phyloP scores from a whole-genome alignment of 495 filamentous ascomycete species.

The Aspergillus homomorphus region DNA sequence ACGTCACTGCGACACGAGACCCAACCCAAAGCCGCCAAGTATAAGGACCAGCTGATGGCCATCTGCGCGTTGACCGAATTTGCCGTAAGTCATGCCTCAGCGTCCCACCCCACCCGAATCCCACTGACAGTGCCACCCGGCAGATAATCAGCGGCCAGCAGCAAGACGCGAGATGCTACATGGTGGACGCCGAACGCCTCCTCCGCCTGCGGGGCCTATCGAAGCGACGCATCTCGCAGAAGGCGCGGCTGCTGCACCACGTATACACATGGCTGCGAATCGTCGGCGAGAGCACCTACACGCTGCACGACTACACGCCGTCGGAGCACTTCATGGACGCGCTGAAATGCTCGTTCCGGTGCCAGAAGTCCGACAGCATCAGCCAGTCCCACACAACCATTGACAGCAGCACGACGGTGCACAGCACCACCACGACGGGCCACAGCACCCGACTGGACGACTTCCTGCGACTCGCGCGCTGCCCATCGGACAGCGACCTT shows the following conservation, averaged over 20 bases:
- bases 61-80: constrained; percentile 31
- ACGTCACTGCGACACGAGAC: constrained; percentile 30
- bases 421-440: background rate
- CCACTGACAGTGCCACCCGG: background rate
- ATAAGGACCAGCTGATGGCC: constrained; percentile 42
- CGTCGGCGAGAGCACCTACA: constrained; percentile 37
- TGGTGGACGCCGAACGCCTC: constrained; percentile 34
- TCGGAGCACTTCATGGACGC: constrained; percentile 25
- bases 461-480: constrained; percentile 31
- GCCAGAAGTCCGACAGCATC: background rate
- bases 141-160: constrained; percentile 36
- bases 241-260: constrained; percentile 34
- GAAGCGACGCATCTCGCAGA: constrained; percentile 34
- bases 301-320: constrained; percentile 31
- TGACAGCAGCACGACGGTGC: no score
- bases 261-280: constrained; percentile 38
- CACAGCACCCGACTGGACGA: constrained; percentile 26
- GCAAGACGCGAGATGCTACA: constrained; percentile 31
- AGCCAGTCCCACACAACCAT: background rate
- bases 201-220: constrained; percentile 29
- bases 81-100: constrained; percentile 20
- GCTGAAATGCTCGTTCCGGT: constrained; percentile 19
- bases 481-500: constrained; percentile 31
- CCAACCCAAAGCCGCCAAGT: constrained; percentile 34
- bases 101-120: no score